A percentile compares a stretch with the other conserved stretches of the same genome.
These are phyloP conservation scores for Neoboletus brunneissimus DNA, from an alignment of 768 basidiomycete genomes.

Conservation along the genomic window DNA sequence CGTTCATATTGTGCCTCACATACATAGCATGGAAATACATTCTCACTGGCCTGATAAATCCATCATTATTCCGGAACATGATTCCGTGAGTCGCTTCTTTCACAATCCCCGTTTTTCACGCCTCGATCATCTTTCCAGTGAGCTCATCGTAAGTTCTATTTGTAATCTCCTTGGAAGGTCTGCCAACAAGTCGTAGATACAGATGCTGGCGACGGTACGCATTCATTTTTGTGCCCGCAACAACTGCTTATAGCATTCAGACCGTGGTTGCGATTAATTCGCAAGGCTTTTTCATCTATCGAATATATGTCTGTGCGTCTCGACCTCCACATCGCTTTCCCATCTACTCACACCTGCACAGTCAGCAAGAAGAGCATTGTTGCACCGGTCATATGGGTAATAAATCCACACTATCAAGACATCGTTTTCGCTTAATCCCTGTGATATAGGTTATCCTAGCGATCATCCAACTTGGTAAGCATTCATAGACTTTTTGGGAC, in stretches of 20 bases:
- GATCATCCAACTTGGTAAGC: slow-evolving; percentile 11
- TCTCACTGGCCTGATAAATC: not conserved
- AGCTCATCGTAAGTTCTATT: slow-evolving; percentile 5
- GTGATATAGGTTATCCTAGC: not conserved
- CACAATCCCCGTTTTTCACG: not conserved
- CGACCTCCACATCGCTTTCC: too few species aligned
- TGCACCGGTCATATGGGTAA: slow-evolving; percentile 11
- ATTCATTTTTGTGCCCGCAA: not conserved
- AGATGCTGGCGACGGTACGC: slow-evolving; percentile 2
- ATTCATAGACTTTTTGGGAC: not conserved
- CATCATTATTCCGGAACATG: not conserved
- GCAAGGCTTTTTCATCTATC: slow-evolving; percentile 11
- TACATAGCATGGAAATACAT: slow-evolving; percentile 6
- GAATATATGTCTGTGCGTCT: slow-evolving; percentile 11
- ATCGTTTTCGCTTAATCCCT: not conserved
- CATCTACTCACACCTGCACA: not conserved
- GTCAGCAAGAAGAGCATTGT: slow-evolving; percentile 8
- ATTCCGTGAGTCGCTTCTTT: not conserved
- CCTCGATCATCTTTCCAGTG: not conserved
- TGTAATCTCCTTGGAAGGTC: not conserved
- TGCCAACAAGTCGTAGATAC: slow-evolving; percentile 3
- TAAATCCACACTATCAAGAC: not conserved
- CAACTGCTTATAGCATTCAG: not conserved
- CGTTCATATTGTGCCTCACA: not conserved
- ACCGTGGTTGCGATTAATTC: not conserved